Evolutionary conservation across 2,329 filamentous ascomycete genomes (phyloP).

Genomic region (Zymoseptoria passerinii): DNA sequence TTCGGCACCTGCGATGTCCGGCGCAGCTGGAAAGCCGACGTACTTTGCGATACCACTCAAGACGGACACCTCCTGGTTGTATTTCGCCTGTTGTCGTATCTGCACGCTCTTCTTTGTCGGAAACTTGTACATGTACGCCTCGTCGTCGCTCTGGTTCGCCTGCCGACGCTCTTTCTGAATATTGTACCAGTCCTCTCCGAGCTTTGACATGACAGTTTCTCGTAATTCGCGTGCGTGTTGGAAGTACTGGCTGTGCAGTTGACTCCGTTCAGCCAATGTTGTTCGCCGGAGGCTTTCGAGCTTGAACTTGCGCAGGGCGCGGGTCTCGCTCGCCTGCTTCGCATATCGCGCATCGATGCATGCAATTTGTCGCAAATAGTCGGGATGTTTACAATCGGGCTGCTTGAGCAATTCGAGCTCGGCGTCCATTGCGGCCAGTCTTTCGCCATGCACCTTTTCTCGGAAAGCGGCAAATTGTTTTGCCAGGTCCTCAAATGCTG

Average conservation of each 20-base stretch:
- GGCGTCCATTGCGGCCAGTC: conserved; percentile 68
- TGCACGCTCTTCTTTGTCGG: conserved; percentile 69
- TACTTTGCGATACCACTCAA: conserved; percentile 88
- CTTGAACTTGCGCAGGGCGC: conserved; percentile 65
- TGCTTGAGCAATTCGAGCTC: conserved; percentile 54
- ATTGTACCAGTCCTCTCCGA: conserved; percentile 86
- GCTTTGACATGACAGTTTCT: conserved; percentile 67
- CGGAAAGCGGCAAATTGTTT: conserved; percentile 81
- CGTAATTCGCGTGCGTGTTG: conserved; percentile 77
- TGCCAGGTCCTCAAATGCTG: conserved; percentile 61
- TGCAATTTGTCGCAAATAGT: conserved; percentile 82
- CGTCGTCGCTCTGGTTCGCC: conserved; percentile 66
- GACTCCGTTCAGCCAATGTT: conserved; percentile 71
- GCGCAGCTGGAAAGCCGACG: conserved; percentile 92
- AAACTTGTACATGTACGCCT: conserved; percentile 75
- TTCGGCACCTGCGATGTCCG: conserved; percentile 66
- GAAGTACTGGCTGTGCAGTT: conserved; percentile 84
- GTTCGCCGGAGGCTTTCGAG: conserved; percentile 63
- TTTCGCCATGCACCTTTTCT: conserved; percentile 81
- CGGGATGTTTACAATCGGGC: conserved; percentile 65
- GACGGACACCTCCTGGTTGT: conserved; percentile 90
- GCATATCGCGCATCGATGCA: conserved; percentile 75
- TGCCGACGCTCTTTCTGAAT: conserved; percentile 83
- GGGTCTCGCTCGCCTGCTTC: conserved; percentile 69
- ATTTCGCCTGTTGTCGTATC: conserved; percentile 75